phyloP scores from a whole-genome alignment of 148 eudicot species.

The Cornus kousa region DNA sequence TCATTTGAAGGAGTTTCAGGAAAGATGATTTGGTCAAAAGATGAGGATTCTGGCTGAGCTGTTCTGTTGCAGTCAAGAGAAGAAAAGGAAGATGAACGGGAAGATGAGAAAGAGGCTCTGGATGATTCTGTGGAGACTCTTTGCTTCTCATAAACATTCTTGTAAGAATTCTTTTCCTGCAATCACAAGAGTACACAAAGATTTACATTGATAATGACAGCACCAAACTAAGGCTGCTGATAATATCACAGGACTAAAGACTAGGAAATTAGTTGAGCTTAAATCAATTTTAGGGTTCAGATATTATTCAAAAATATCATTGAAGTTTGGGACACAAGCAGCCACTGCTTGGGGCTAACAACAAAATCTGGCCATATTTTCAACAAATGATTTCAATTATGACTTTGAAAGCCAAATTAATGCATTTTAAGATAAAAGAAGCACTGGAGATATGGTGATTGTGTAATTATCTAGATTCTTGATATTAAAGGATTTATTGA shows the following conservation, averaged over 20 bases:
- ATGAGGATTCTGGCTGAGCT: constrained; percentile 62
- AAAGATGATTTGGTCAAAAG: constrained; percentile 61
- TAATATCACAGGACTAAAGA: not conserved
- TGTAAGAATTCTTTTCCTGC: constrained; percentile 60
- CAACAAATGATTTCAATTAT: not conserved
- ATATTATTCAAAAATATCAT: not conserved
- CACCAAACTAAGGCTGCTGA: not conserved
- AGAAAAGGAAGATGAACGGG: constrained; percentile 87
- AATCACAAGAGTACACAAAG: constrained; percentile 20
- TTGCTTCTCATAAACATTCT: constrained; percentile 49
- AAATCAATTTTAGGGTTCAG: not conserved
- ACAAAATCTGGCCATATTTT: not conserved
- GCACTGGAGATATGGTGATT: not conserved
- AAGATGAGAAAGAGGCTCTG: constrained; percentile 74
- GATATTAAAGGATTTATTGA: not conserved
- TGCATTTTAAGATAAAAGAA: not conserved
- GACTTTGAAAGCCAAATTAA: not conserved
- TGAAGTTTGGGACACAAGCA: not conserved
- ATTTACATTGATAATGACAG: not conserved
- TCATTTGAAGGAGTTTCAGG: constrained; percentile 74
- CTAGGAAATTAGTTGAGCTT: not conserved
- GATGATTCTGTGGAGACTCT: constrained; percentile 76
- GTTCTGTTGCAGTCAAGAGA: constrained; percentile 69
- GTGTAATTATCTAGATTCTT: constrained; percentile 1
- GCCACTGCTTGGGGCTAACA: not conserved